Percentiles rank a stretch among this genome's conserved stretches.
These are phyloP conservation scores for Myxozyma melibiosi DNA, from an alignment of 805 yeast genomes.

Conservation along the genomic window DNA sequence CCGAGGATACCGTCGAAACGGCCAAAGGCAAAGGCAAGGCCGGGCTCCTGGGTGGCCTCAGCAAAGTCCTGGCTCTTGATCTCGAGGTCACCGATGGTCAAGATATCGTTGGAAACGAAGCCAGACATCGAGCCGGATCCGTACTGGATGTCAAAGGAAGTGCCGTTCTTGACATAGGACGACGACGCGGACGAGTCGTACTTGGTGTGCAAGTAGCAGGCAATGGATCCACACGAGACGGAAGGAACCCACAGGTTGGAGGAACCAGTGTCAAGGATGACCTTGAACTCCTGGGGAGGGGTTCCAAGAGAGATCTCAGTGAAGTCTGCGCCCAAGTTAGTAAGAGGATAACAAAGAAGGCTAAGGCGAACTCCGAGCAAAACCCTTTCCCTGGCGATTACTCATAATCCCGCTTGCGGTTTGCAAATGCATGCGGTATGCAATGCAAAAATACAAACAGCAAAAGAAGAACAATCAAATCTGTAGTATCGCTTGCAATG, in stretches of 20 bases:
- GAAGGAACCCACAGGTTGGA: conserved; percentile 98
- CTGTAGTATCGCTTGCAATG: too few species aligned
- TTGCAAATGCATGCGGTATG: too few species aligned
- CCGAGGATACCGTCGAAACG: conserved; percentile 98
- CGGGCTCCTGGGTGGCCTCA: conserved; percentile 97
- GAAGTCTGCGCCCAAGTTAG: too few species aligned
- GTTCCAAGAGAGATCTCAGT: conserved; percentile 91
- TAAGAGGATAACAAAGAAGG: too few species aligned
- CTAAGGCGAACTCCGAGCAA: neutral
- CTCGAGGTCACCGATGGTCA: conserved; percentile 77
- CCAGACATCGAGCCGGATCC: conserved; percentile 95
- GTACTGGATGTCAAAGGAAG: conserved; percentile 81
- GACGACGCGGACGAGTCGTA: conserved; percentile 84
- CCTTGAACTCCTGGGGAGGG: conserved; percentile 92
- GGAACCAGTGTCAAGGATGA: conserved; percentile 93
- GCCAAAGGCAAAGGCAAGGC: conserved; percentile 97
- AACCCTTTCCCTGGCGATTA: conserved; percentile 10
- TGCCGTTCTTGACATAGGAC: conserved; percentile 82
- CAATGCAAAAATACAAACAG: too few species aligned
- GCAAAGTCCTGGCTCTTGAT: conserved; percentile 93
- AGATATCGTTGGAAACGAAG: conserved; percentile 81
- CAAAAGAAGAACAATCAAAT: too few species aligned
- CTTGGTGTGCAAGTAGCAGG: conserved; percentile 91
- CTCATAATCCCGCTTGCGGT: neutral
- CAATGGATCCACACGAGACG: conserved; percentile 83